Evolutionary conservation across 495 filamentous ascomycete species (phyloP), one percentile per base, ranked within the genome.

Genomic region (Lepidopterella palustris): DNA sequence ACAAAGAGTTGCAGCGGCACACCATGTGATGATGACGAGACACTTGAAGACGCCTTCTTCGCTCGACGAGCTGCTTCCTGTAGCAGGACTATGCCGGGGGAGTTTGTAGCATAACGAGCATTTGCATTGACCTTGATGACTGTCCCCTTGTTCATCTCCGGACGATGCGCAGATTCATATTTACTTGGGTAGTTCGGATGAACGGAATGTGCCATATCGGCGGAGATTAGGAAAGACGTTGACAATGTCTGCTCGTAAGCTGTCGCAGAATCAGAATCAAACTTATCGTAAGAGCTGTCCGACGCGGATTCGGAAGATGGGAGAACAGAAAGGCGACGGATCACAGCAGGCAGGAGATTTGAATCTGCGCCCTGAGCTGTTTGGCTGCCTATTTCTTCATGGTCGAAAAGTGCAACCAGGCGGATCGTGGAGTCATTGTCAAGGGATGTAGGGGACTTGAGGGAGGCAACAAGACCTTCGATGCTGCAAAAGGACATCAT

Each of bases 111-210:
- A 72, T 99, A 99, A 51, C 92, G 85, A 52, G 90, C 88, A 70
- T 97, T 97, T 51, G 95, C 93, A 72, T 99, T 99, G 76, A 99
- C 79, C 77, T 99, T 99, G 76, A 99, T 89, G 40, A 97, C 92
- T 15, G 88, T 86, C 35, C 93, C 93, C 72, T 89, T 88, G 80
- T 99, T 99, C 79, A 97, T 92, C 68, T 93, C 86, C 4, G 95
- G 93, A 54, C 87, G 82, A 74, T 97, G 93, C 61, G 88, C 85
- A 35, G 82, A 71, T 76, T 99, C 93, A 73, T 97, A 96, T 75
- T 97, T 97, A 60, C 72, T 80, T 0, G 84, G 76, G 73, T 96
- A 97, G 76, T 99, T 99, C 32, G 93, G 93, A 72, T 99, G 87
- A 15, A 97, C 84, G 1, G 84, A 84, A 74, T 99, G 93, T 3